These are phyloP conservation scores for Hypocreales sp. DNA, from an alignment of 2,329 filamentous ascomycete species.

Conservation along the genomic window DNA sequence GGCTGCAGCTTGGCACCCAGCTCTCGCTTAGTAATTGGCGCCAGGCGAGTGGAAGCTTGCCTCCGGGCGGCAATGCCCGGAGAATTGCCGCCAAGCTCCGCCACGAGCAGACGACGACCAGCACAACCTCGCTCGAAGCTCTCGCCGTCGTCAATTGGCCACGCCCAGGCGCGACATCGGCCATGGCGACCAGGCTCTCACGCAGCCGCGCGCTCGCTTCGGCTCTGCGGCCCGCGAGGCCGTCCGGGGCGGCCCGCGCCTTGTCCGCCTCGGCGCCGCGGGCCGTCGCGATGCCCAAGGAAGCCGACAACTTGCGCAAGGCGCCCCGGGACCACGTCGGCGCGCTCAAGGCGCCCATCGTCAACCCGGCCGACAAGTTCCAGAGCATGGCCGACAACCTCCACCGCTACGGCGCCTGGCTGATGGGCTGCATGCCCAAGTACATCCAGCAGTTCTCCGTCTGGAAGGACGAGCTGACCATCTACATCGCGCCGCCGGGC, in stretches of 20 bases:
- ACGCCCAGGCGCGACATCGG: conserved; percentile 16
- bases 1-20: no score
- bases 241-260: conserved; percentile 29
- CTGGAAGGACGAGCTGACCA: conserved; percentile 97
- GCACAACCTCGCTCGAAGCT: neutral
- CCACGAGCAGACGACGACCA: no score
- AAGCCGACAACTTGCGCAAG: conserved; percentile 51
- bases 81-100: no score
- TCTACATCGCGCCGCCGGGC: conserved; percentile 79
- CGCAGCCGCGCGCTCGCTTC: conserved; percentile 40
- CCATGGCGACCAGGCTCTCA: conserved; percentile 46
- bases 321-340: conserved; percentile 42
- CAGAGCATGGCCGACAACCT: conserved; percentile 72
- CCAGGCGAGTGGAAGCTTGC: no score
- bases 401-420: conserved; percentile 90
- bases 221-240: conserved; percentile 36
- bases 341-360: conserved; percentile 58
- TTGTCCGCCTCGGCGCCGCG: conserved; percentile 31
- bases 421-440: conserved; percentile 93
- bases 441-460: conserved; percentile 99
- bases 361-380: conserved; percentile 92
- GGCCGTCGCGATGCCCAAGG: conserved; percentile 42
- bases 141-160: conserved; percentile 27
- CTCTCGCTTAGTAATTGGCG: no score
- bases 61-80: no score